Evolutionary conservation across 768 basidiomycete species (phyloP).

Genomic region (Tephrocybe sp.): DNA sequence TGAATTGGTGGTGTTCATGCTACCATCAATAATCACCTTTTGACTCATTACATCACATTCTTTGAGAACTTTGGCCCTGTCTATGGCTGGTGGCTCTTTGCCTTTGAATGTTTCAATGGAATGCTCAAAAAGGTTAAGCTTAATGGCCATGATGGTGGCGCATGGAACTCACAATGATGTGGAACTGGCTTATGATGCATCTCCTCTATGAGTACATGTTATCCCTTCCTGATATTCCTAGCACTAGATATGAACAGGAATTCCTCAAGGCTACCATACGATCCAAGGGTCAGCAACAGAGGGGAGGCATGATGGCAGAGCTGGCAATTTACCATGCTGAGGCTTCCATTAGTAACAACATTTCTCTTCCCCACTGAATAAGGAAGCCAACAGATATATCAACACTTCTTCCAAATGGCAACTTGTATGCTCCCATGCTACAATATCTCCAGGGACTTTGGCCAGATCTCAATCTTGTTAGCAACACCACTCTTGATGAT

Average conservation of each 20-base stretch:
- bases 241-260: background rate
- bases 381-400: constrained; percentile 3
- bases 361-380: constrained; percentile 3
- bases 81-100: constrained; percentile 35
- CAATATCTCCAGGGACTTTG: background rate
- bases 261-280: constrained; percentile 5
- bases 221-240: background rate
- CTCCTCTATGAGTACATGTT: background rate
- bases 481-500: background rate
- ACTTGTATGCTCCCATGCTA: background rate
- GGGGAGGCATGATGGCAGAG: constrained; percentile 21
- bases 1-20: constrained; percentile 17
- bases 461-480: constrained; percentile 2
- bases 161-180: constrained; percentile 10
- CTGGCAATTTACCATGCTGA: constrained; percentile 21
- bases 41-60: constrained; percentile 22
- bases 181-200: background rate
- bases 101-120: constrained; percentile 34
- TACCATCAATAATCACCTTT: constrained; percentile 28
- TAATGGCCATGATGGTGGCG: constrained; percentile 23
- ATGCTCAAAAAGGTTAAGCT: constrained; percentile 30
- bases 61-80: constrained; percentile 28
- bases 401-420: background rate
- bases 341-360: constrained; percentile 7
- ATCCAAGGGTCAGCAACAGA: constrained; percentile 8